Evolutionary conservation across 345 rosid species (phyloP), one percentile per base, ranked within the genome.

Genomic region (Noccaea bulbosa): DNA sequence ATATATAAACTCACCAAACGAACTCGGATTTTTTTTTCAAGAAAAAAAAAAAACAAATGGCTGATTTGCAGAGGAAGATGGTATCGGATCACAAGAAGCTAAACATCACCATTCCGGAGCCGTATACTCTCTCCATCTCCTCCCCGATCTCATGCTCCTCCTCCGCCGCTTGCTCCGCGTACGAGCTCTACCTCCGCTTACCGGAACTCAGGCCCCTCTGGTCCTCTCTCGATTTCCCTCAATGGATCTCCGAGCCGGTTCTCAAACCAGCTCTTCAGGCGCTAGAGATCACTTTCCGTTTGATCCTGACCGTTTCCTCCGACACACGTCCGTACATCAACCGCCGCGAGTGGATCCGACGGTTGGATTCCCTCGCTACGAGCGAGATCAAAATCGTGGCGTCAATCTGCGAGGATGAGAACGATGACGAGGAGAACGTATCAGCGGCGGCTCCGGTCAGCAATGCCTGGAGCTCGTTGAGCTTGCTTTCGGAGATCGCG

Each of bases 261-360:
- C 44, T 89, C 27, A 86, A 84, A 47, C 96, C 97, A 40, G 87
- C 96, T 52, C 80, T 93, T n/a, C 96, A 88, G 5, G 96, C 89
- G 48, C 74, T 88, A 0, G 96, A 93, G 76, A 84, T 87, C 75
- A 89, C 94, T 8, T 93, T 93, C 81, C 91, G 97, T 69, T 82
- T 91, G 39, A 75, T 87, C 71, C 83, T 91, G 8, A 79, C 88
- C 50, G 84, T 83, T 43, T 54, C 83, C 43, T 86, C 91, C 7
- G 98, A 91, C 56, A 79, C 87, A 4, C 80, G 97, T 70, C 95
- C 93, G 14, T 93, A 93, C 80, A 68, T 80, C 12, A 89, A 87
- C 78, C 82, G 70, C 64, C 80, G 77, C 39, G 88, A 91, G 73
- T 89, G 93, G 91, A 77, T 55, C 68, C 88, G 94, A 60, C 75